These are phyloP conservation scores for Arthrobotrys musiformis DNA, from an alignment of 2,329 filamentous ascomycete genomes.

Conservation along the genomic window DNA sequence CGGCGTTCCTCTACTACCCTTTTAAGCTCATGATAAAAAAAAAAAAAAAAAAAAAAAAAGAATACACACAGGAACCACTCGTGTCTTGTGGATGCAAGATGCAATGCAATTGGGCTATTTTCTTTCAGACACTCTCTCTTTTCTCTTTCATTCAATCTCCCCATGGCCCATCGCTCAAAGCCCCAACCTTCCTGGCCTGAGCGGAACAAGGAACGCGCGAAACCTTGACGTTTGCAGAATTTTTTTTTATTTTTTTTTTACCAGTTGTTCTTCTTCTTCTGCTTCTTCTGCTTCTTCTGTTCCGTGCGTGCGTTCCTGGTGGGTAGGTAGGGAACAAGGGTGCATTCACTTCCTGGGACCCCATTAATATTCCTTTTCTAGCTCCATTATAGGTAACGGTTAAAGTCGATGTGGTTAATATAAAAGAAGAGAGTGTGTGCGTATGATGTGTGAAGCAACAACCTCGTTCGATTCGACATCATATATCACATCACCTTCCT, in stretches of 20 bases:
- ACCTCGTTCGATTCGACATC: conserved; percentile 22
- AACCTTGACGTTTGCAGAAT: conserved; percentile 55
- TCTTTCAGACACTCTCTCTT: background rate
- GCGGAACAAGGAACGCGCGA: conserved; percentile 56
- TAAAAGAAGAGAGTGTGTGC: too few relatives aligned
- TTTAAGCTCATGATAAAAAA: conserved; percentile 29
- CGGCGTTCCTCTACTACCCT: conserved; percentile 13
- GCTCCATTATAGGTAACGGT: conserved; percentile 50
- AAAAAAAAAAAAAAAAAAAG: too few relatives aligned
- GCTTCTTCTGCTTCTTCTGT: conserved; percentile 21
- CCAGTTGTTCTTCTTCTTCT: conserved; percentile 42
- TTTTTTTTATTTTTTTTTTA: conserved; percentile 52
- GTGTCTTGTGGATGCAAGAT: too few relatives aligned
- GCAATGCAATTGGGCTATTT: too few relatives aligned
- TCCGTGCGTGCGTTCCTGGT: conserved; percentile 53
- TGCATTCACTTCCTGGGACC: conserved; percentile 44
- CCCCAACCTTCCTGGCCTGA: conserved; percentile 51
- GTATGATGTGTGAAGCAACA: too few relatives aligned
- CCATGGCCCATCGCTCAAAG: conserved; percentile 35
- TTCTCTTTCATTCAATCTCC: background rate
- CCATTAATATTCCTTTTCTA: conserved; percentile 8
- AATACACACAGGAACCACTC: conserved; percentile 28
- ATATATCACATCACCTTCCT: too few relatives aligned
- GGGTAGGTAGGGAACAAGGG: conserved; percentile 52
- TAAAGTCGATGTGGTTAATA: conserved; percentile 53